Evolutionary conservation across 1,284 basidiomycete species (phyloP).

Genomic region (Cystobasidium slooffiae): DNA sequence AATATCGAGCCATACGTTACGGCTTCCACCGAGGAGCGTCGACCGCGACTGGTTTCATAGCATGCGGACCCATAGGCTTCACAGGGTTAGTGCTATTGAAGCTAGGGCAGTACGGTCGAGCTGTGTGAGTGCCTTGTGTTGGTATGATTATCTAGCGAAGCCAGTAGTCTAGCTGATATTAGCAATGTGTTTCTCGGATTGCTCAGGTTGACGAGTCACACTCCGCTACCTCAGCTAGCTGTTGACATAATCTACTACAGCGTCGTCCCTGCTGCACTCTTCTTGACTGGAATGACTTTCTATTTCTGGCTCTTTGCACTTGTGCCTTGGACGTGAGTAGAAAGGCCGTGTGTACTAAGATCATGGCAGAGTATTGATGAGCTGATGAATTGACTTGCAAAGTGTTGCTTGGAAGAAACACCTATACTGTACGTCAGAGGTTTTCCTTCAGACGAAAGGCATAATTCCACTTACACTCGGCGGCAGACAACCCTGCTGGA

Average conservation of each 20-base stretch:
- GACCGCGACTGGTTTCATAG: slow-evolving; percentile 14
- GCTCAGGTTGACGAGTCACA: not conserved
- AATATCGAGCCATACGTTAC: slow-evolving; percentile 19
- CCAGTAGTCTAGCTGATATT: no score
- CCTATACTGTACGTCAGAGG: not conserved
- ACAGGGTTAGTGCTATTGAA: slow-evolving; percentile 7
- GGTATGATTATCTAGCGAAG: no score
- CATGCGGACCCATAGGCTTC: not conserved
- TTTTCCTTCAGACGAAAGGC: not conserved
- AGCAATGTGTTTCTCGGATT: not conserved
- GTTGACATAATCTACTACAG: slow-evolving; percentile 17
- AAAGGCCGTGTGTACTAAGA: no score
- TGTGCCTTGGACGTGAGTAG: slow-evolving; percentile 12
- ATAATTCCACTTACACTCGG: not conserved
- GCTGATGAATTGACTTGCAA: not conserved
- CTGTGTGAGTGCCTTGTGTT: not conserved
- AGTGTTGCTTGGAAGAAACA: slow-evolving; percentile 20
- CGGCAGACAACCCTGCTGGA: slow-evolving; percentile 11
- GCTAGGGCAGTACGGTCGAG: slow-evolving; percentile 4
- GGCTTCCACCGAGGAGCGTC: slow-evolving; percentile 23
- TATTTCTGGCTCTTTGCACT: slow-evolving; percentile 19
- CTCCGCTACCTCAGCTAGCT: not conserved
- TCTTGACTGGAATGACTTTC: not conserved
- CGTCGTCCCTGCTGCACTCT: not conserved
- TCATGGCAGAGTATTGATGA: no score